Base-by-base conservation (phyloP, 2,329 filamentous ascomycete genomes). In the Cordyceps tenuipes region DNA sequence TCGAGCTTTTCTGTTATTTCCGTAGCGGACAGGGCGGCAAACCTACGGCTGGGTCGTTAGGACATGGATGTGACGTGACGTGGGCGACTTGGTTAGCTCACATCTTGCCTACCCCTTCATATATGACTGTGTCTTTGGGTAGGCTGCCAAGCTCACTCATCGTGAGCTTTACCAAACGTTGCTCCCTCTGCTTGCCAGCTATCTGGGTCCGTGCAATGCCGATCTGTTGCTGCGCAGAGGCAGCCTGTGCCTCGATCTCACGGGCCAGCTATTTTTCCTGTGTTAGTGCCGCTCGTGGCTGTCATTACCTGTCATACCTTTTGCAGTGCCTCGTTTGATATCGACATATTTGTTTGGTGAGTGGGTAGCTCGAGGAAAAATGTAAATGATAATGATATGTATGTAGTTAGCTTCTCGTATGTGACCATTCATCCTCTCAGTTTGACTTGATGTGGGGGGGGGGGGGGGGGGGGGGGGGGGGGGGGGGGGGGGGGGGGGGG, bases 51-150 rank as follows among this genome's bases (percentile, higher is more conserved):
- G 5, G 15, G 13, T 29, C 19, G 39, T 52, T 26, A 47, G 49
- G 12, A 23, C n/a, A 10, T 13, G 1, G 3, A 19, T 26, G 5
- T n/a, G 39, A 19, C 26, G 48, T 15, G 17, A 13, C 23, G 29
- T 8, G 46, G 15, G 12, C 23, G 21, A 19, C 3, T 17, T 7
- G 29, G 19, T 47, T 10, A 19, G 76, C 86, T 68, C 75, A 97
- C 94, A 99, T 97, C 77, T 97, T 99, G 56, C 94, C 94, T 12
- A 97, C 88, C 6, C 93, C 93, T 75, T 97, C 93, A 69, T 97
- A 99, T 31, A 96, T 84, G 36, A 87, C 87, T 0, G 91, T 94
- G 52, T 87, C 83, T 19, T 82, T 72, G 4, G 91, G 88, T 62
- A 99, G 76, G 7, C 84, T 81, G n/a, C 84, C 82, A 54, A 97